Evolutionary conservation across 805 yeast species (phyloP), one percentile per base, ranked within the genome.

Genomic region (Candida xiaguanensis): DNA sequence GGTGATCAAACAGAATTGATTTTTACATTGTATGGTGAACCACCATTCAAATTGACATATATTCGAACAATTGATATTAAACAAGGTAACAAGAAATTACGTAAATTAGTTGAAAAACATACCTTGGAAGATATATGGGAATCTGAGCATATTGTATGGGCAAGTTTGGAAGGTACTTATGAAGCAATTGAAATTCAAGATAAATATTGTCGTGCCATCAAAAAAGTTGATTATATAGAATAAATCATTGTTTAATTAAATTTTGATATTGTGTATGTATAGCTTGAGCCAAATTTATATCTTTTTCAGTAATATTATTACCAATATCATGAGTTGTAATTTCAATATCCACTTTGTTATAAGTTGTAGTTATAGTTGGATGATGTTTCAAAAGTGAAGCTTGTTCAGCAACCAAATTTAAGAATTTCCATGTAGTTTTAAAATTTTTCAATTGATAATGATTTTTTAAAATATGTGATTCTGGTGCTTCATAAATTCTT

Each of bases 121-220:
- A 78, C 81, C 11, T 75, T 87, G 26, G 86, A 83, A 39, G 82
- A 83, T 46, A 86, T 93, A 31, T 66, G 76, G 62, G 82, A 76
- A 2, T 65, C 79, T 52, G 85, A 81, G 50, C 80, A 87, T 56
- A 73, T 79, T 39, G 82, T 86, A 6, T 66, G 73, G 53, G 91
- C 95, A 2, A 84, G 86, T 49, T 65, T 87, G 47, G 96, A 90
- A 58, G 99, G 99, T 33, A 83, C 87, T 3, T 93, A 93, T 55
- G 96, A 90, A 60, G 97, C 97, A 5, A 75, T 88, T 31, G 89
- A 83, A 54, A 78, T 93, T n/a, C 77, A 78, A 32, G 99, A 93
- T 63, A 83, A 85, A 7, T 84, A 67, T 60, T 93, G 99, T 70
- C 41, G 34, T 12, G 65, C 65, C 26, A 12, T 28, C 6, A 38